These are phyloP conservation scores for Alternaria alternata DNA, from an alignment of 2,329 filamentous ascomycete genomes.

Conservation along the genomic window DNA sequence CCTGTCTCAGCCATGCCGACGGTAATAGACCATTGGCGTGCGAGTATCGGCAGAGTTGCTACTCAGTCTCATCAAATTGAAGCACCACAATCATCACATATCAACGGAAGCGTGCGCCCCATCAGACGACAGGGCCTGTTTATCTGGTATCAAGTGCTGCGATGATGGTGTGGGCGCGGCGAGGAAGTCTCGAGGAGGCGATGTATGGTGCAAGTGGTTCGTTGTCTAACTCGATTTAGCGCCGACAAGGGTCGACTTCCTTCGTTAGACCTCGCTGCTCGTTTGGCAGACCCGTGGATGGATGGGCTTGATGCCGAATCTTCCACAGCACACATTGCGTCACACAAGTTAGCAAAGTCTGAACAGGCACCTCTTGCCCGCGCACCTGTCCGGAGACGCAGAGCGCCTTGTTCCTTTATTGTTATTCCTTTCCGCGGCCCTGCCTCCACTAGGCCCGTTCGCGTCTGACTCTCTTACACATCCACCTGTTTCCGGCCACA, in stretches of 20 bases:
- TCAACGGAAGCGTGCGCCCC: background rate
- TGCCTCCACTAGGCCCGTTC: constrained; percentile 19
- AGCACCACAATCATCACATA: background rate
- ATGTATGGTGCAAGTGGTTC: constrained; percentile 25
- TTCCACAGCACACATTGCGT: constrained; percentile 19
- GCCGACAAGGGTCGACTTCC: constrained; percentile 11
- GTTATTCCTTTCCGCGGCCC: constrained; percentile 9
- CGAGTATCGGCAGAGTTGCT: background rate
- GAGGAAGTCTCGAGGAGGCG: constrained; percentile 35
- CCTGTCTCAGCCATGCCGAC: constrained; percentile 11
- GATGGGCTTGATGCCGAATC: constrained; percentile 16
- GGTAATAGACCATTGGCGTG: background rate
- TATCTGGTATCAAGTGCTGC: constrained; percentile 3
- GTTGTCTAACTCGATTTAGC: constrained; percentile 27
- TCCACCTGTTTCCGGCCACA: constrained; percentile 29
- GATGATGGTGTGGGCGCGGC: constrained; percentile 22
- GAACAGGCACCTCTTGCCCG: background rate
- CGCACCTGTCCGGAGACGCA: constrained; percentile 6
- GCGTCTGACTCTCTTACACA: constrained; percentile 25
- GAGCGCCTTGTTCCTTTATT: constrained; percentile 8
- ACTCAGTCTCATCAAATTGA: background rate
- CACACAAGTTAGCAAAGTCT: constrained; percentile 10
- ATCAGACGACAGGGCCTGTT: background rate
- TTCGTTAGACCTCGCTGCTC: constrained; percentile 16
- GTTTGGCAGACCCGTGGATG: constrained; percentile 17